Base-by-base conservation (phyloP, 2,329 filamentous ascomycete species). In the Epichloe sylvatica region DNA sequence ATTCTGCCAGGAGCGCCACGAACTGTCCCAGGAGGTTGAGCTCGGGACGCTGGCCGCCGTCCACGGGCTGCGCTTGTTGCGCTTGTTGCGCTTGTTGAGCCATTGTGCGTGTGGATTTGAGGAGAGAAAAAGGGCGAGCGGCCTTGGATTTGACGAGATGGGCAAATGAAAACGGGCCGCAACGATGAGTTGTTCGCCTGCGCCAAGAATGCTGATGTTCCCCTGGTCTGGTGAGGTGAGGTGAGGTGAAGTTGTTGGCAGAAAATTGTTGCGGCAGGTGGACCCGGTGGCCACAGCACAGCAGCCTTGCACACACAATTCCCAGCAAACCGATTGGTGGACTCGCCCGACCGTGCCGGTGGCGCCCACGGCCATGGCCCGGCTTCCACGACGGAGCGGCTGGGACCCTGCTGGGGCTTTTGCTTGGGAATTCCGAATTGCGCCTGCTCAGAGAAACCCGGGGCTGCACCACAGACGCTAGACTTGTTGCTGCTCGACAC, bases 11-110 rank as follows among this genome's bases (percentile, higher is more conserved):
- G 34, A 61, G 59, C n/a, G 59, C 57, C 12, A 58, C 51, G 15
- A 64, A n/a, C 51, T 62, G 62, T 52, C 64, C 63, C n/a, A 68
- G 53, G 34, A 57, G 47, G 47, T 64, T 67, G 55, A 66, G 62
- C 43, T 59, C 56, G 4, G 51, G 49, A 33, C 54, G 52, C 41
- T 60, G 56, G 30, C 60, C 56, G 39, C 57, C 55, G 46, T 54
- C 54, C 13, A 53, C 51, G 25, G 61, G 44, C 25, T 45, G 59
- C 8, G 25, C 25, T 30, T 49, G 23, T 25, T 60, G 59, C 8
- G 25, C 25, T 30, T 49, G 23, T 25, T 60, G 54, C 36, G 55
- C 54, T 46, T 60, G 60, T 46, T 60, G 59, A 15, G 56, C 52
- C 54, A 56, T 56, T 19, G 17, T 34, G 45, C 35, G 34, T 21